Conservation (phyloP, 2,329 filamentous ascomycete species). For the Diaporthe sp. region DNA sequence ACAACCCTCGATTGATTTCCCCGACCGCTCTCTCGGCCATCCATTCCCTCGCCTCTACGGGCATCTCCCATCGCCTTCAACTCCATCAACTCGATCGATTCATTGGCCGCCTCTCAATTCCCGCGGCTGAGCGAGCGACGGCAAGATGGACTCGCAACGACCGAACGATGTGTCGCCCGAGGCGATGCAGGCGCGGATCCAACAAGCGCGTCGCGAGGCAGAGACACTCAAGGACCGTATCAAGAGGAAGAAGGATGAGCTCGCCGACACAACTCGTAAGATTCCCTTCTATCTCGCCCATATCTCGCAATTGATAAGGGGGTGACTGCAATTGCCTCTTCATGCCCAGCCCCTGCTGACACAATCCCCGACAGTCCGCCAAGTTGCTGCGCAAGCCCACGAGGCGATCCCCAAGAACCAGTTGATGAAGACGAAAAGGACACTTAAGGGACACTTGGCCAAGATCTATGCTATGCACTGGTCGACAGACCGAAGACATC, state of each 20-base stretch:
- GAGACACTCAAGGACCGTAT: slow-evolving; percentile 98
- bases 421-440: slow-evolving; percentile 97
- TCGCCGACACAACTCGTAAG: slow-evolving; percentile 98
- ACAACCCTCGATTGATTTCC: slow-evolving; percentile 36
- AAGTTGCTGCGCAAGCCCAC: slow-evolving; percentile 92
- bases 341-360: slow-evolving; percentile 34
- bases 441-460: slow-evolving; percentile 95
- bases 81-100: slow-evolving; percentile 35
- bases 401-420: slow-evolving; percentile 91
- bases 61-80: slow-evolving; percentile 16
- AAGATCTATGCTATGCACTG: slow-evolving; percentile 99
- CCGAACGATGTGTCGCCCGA: slow-evolving; percentile 76
- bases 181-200: slow-evolving; percentile 93
- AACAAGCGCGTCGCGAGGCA: slow-evolving; percentile 94
- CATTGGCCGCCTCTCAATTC: slow-evolving; percentile 40
- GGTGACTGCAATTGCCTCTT: slow-evolving; percentile 9
- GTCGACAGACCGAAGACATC: slow-evolving; percentile 97
- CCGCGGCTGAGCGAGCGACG: slow-evolving; percentile 41
- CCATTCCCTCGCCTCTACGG: slow-evolving; percentile 34
- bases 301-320: slow-evolving; percentile 35
- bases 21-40: slow-evolving; percentile 36
- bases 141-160: slow-evolving; percentile 68
- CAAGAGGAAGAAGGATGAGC: slow-evolving; percentile 99
- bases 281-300: slow-evolving; percentile 47
- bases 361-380: slow-evolving; percentile 76